Evolutionary conservation across 2,329 filamentous ascomycete genomes (phyloP).

Genomic region (Fusarium azukiicola): DNA sequence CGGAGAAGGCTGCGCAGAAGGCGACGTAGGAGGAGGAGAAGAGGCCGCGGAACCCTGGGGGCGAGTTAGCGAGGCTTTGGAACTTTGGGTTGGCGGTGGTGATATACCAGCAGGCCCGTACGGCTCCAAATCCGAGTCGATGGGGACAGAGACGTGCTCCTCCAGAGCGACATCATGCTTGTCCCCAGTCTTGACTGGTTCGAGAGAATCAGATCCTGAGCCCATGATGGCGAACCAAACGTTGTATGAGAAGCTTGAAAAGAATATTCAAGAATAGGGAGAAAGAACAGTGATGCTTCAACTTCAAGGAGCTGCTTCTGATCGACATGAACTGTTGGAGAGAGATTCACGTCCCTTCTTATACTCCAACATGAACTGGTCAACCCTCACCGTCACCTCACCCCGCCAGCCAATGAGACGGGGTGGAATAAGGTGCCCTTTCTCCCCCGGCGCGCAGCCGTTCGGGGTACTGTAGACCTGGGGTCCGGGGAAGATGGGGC

Average conservation of each 20-base stretch:
- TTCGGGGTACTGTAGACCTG: conserved; percentile 12
- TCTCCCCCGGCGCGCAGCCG: not conserved
- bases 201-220: conserved; percentile 1
- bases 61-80: not conserved
- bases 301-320: not conserved
- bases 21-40: conserved; percentile 24
- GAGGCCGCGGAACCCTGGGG: conserved; percentile 11
- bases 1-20: conserved; percentile 24
- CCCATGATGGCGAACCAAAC: not conserved
- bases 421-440: not conserved
- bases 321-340: conserved; percentile 11
- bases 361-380: conserved; percentile 2
- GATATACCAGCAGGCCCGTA: not conserved
- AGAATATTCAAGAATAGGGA: not conserved
- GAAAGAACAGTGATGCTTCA: not conserved
- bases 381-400: not conserved
- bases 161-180: conserved; percentile 3
- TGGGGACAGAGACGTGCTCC: conserved; percentile 1
- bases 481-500: conserved; percentile 29
- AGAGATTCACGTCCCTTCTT: conserved; percentile 17
- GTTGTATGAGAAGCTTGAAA: not conserved
- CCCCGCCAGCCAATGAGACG: not conserved
- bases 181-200: not conserved
- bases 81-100: not conserved
- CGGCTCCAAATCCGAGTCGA: not conserved